Evolutionary conservation across 352 stramenopile genomes (phyloP).

Genomic region (Phytophthora fragariae): DNA sequence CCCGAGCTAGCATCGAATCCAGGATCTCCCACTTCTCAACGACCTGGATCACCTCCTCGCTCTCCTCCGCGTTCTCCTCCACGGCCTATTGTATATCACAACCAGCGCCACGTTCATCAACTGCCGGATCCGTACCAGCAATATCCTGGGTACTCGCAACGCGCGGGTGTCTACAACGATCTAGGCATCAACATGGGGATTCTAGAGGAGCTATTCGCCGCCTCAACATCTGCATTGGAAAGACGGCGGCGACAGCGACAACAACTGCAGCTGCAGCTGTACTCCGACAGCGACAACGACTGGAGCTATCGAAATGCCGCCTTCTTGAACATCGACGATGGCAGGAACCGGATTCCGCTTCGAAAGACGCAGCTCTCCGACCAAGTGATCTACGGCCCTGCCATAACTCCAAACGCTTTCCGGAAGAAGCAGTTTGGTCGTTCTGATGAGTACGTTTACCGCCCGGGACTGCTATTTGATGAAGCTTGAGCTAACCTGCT

Average conservation of each 20-base stretch:
- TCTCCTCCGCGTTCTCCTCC: conserved; percentile 26
- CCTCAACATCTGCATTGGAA: conserved; percentile 36
- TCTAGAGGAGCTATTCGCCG: conserved; percentile 39
- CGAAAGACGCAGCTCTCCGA: conserved; percentile 57
- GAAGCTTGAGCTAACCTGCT: conserved; percentile 8
- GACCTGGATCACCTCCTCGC: conserved; percentile 25
- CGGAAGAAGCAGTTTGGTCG: conserved; percentile 25
- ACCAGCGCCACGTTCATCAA: conserved; percentile 24
- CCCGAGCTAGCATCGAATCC: conserved; percentile 15
- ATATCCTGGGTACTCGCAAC: conserved; percentile 5
- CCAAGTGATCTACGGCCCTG: conserved; percentile 70
- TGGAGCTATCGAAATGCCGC: conserved; percentile 13
- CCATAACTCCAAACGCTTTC: conserved; percentile 60
- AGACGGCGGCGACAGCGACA: conserved; percentile 38
- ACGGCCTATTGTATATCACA: conserved; percentile 30
- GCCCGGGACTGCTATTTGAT: not conserved
- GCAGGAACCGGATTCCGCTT: conserved; percentile 68
- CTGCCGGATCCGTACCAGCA: conserved; percentile 15
- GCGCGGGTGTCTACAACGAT: conserved; percentile 18
- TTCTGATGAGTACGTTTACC: conserved; percentile 33
- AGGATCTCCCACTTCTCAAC: conserved; percentile 29
- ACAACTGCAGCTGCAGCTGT: conserved; percentile 32
- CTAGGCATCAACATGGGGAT: conserved; percentile 34
- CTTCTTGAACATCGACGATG: conserved; percentile 67
- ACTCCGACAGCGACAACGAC: conserved; percentile 28